Conservation (phyloP, 2,329 filamentous ascomycete genomes). For the Trichoderma koningiopsis region DNA sequence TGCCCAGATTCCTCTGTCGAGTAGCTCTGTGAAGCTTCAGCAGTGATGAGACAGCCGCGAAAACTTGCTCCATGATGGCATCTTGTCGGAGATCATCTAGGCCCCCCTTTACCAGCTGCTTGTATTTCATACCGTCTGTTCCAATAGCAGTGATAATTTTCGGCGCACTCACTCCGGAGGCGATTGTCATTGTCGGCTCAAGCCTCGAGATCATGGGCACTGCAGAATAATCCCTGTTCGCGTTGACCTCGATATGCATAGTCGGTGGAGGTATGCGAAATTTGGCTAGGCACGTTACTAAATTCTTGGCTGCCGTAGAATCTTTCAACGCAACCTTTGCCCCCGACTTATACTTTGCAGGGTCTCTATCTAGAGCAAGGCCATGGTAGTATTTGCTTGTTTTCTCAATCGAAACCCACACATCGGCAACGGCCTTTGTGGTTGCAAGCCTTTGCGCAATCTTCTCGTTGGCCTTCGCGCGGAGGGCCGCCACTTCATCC, state of each 20-base stretch:
- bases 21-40: constrained; percentile 84
- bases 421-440: constrained; percentile 52
- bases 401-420: constrained; percentile 73
- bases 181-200: constrained; percentile 77
- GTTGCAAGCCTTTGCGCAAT: constrained; percentile 64
- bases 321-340: constrained; percentile 66
- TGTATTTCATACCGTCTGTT: constrained; percentile 77
- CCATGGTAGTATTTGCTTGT: constrained; percentile 68
- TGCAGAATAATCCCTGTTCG: constrained; percentile 72
- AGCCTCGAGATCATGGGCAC: constrained; percentile 76
- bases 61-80: constrained; percentile 99
- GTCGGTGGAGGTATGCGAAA: constrained; percentile 84
- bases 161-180: constrained; percentile 85
- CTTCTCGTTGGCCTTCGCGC: constrained; percentile 70
- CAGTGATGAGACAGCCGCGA: constrained; percentile 90
- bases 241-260: constrained; percentile 75
- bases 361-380: constrained; percentile 66
- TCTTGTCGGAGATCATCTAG: constrained; percentile 97
- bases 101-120: constrained; percentile 91
- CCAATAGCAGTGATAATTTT: constrained; percentile 87
- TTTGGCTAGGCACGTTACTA: constrained; percentile 64
- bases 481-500: constrained; percentile 73
- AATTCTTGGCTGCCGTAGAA: constrained; percentile 60
- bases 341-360: constrained; percentile 67
- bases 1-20: constrained; percentile 82